Percentiles rank a stretch among this genome's conserved stretches.
phyloP scores from a whole-genome alignment of 2,329 filamentous ascomycete genomes.

The Fusarium torreyae region DNA sequence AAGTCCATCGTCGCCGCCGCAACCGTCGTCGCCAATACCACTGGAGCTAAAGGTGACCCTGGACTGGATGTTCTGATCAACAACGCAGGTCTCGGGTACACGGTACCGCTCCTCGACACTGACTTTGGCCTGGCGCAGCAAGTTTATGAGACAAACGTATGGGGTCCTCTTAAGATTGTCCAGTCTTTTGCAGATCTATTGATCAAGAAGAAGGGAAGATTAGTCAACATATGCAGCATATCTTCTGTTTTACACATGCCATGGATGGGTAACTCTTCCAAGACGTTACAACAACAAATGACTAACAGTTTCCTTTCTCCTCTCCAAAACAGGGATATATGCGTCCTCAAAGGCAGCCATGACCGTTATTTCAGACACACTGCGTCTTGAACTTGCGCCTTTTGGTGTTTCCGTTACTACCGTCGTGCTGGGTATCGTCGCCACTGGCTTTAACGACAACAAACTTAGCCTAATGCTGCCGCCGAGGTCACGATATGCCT shows the following conservation, averaged over 20 bases:
- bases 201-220: slow-evolving; percentile 38
- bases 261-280: slow-evolving; percentile 28
- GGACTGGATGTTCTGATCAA: slow-evolving; percentile 40
- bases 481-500: background rate
- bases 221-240: background rate
- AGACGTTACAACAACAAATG: slow-evolving; percentile 28
- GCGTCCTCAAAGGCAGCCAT: slow-evolving; percentile 48
- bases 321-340: slow-evolving; percentile 31
- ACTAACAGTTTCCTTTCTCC: slow-evolving; percentile 29
- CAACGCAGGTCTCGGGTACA: slow-evolving; percentile 18
- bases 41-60: background rate
- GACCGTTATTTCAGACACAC: slow-evolving; percentile 42
- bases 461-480: background rate
- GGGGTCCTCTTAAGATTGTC: slow-evolving; percentile 54
- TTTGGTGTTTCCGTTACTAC: slow-evolving; percentile 47
- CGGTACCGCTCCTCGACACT: slow-evolving; percentile 21
- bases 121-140: slow-evolving; percentile 32
- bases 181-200: slow-evolving; percentile 56
- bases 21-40: slow-evolving; percentile 10
- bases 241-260: background rate
- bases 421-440: background rate
- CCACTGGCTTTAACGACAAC: background rate
- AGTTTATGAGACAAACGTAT: slow-evolving; percentile 61
- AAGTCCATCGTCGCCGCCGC: slow-evolving; percentile 44
- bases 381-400: slow-evolving; percentile 49